These are phyloP conservation scores for Rhizopus sp. DNA, from an alignment of 371 early-diverging fungal genomes.

Conservation along the genomic window DNA sequence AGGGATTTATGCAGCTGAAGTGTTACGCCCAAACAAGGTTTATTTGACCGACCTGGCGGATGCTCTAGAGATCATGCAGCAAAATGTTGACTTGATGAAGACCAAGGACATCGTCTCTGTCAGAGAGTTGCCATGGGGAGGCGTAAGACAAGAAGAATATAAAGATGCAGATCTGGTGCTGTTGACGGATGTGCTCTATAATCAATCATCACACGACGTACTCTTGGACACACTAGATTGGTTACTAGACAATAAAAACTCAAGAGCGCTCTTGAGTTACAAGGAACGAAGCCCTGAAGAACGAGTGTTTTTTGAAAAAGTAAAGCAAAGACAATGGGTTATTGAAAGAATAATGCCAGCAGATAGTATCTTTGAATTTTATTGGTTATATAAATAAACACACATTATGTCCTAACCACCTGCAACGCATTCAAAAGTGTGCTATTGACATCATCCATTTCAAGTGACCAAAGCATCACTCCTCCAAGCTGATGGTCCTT, in stretches of 20 bases:
- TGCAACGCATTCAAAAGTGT: constrained; percentile 20
- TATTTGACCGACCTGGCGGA: constrained; percentile 48
- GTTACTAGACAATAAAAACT: constrained; percentile 20
- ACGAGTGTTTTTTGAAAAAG: constrained; percentile 41
- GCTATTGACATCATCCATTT: constrained; percentile 26
- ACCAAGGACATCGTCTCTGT: constrained; percentile 10
- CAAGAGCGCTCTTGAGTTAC: constrained; percentile 34
- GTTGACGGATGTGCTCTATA: constrained; percentile 49
- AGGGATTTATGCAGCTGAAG: constrained; percentile 42
- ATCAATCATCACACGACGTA: constrained; percentile 41
- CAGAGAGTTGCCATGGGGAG: constrained; percentile 37
- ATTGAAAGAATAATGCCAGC: constrained; percentile 8
- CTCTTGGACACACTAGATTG: constrained; percentile 39
- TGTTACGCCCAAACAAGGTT: constrained; percentile 22
- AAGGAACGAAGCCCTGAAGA: constrained; percentile 51
- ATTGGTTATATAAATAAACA: constrained; percentile 26
- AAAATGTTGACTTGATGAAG: constrained; percentile 27
- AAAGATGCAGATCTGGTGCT: constrained; percentile 33
- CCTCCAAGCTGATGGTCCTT: constrained; percentile 46
- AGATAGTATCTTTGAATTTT: constrained; percentile 29
- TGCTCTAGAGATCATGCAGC: constrained; percentile 36
- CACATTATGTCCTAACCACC: constrained; percentile 10
- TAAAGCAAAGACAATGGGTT: constrained; percentile 20
- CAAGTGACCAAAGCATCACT: constrained; percentile 54
- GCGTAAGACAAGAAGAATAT: constrained; percentile 10